Evolutionary conservation across 106 monocot genomes (phyloP), one percentile per base, ranked within the genome.

Genomic region (Triglochin maritima): DNA sequence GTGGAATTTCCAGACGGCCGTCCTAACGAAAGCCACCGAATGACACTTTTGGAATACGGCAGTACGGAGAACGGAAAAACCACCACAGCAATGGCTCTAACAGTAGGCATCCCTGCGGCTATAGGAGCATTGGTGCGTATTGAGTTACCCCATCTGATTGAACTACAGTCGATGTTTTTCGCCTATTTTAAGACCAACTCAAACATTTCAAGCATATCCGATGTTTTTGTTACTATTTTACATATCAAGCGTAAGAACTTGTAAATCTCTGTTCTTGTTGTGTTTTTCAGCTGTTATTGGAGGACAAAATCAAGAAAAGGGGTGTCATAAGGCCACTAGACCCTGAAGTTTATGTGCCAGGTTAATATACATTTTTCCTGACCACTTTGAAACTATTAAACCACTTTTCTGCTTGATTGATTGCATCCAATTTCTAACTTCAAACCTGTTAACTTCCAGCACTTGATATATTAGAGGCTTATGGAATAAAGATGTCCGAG

Each of bases 101-200:
- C 96, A 47, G 96, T 96, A 59, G 90, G 96, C 63, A 69, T 96
- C 47, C 85, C 96, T 67, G 88, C 85, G 57, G 96, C 88, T n/a
- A 82, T 91, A 46, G 96, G 96, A 69, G 85, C 79, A 70, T 62
- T 91, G 96, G 94, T 95, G 70, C 49, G 42, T 55, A 67, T 3
- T 17, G 16, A 47, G 29, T 29, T 29, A 29, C 46, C 14, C 4
- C 14, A 48, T 64, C 29, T 29, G 29, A 29, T 29, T 29, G 29
- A 29, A 29, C 29, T 29, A 49, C 64, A n/a, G 46, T 47, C 4
- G 46, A 29, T 6, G 9, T 59, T 62, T 17, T 69, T 4, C 17
- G 29, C 29, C 29, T 29, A 29, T 29, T 29, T 29, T 29, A 29
- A 29, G 29, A 29, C 29, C 29, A 29, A 29, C 29, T 29, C 29